phyloP scores from a whole-genome alignment of 257 asterid genomes.

The Handroanthus guayacan region DNA sequence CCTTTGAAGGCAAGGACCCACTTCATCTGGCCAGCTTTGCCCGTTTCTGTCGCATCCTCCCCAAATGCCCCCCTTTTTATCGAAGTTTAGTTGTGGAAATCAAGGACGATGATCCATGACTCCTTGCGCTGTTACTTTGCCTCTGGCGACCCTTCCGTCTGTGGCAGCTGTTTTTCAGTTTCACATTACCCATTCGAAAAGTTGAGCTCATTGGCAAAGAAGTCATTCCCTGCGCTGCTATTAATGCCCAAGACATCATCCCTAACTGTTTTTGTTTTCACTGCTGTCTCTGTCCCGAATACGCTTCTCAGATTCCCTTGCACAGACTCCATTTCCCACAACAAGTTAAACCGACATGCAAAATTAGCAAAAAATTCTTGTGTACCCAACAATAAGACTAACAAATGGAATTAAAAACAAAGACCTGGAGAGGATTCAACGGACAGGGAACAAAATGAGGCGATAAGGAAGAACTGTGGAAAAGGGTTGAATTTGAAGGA shows the following conservation, averaged over 20 bases:
- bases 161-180: constrained; percentile 40
- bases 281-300: constrained; percentile 37
- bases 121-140: constrained; percentile 33
- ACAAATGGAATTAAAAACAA: neutral
- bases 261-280: constrained; percentile 15
- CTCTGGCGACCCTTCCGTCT: constrained; percentile 40
- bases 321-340: constrained; percentile 58
- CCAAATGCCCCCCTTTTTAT: too few relatives aligned
- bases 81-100: too few relatives aligned
- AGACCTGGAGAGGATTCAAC: constrained; percentile 48
- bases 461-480: constrained; percentile 35
- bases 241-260: constrained; percentile 37
- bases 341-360: constrained; percentile 34
- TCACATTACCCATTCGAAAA: constrained; percentile 65
- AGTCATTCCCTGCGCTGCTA: constrained; percentile 54
- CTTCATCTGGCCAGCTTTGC: too few relatives aligned
- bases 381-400: neutral
- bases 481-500: constrained; percentile 52
- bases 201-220: constrained; percentile 83
- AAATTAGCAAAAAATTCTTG: neutral
- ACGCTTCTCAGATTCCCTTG: constrained; percentile 43
- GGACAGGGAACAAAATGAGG: constrained; percentile 39
- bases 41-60: too few relatives aligned
- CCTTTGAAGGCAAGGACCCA: too few relatives aligned
- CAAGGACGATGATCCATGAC: neutral